Evolutionary conservation across 176 grass and related monocot genomes (phyloP).

Genomic region (Rhynchospora breviuscula): DNA sequence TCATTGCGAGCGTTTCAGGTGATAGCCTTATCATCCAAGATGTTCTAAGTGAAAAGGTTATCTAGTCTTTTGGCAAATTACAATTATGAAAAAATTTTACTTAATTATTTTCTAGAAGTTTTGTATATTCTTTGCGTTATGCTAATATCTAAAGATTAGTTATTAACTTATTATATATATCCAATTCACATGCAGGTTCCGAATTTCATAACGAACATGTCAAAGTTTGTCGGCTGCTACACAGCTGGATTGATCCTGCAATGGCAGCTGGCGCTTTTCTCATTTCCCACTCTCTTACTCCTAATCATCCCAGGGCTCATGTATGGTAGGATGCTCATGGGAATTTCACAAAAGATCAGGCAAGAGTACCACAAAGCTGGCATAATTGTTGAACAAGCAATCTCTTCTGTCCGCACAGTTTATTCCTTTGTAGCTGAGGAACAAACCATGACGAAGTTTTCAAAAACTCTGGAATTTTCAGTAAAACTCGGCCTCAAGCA

Average conservation of each 20-base stretch:
- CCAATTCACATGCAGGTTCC: constrained; percentile 36
- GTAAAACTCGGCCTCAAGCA: constrained; percentile 63
- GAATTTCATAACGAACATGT: constrained; percentile 86
- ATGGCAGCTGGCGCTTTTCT: constrained; percentile 69
- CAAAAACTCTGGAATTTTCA: constrained; percentile 63
- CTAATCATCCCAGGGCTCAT: constrained; percentile 79
- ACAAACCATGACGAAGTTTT: constrained; percentile 53
- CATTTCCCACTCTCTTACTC: constrained; percentile 59
- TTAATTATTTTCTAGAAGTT: background rate
- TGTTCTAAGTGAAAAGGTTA: constrained; percentile 55
- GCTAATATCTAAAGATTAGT: too few species aligned
- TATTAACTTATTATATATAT: background rate
- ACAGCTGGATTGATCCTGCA: constrained; percentile 51
- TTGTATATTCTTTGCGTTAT: too few species aligned
- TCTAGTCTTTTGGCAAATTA: background rate
- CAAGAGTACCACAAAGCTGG: constrained; percentile 67
- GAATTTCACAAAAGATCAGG: constrained; percentile 59
- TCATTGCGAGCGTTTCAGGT: constrained; percentile 90
- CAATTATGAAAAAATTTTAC: background rate
- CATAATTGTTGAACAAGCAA: constrained; percentile 64
- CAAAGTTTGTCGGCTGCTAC: constrained; percentile 75
- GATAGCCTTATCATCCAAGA: constrained; percentile 92
- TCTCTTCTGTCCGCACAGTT: constrained; percentile 77
- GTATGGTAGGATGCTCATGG: constrained; percentile 74
- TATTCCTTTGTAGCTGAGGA: constrained; percentile 81